Base-by-base conservation (phyloP, 129 eudicot species). In the Dittrichia graveolens region DNA sequence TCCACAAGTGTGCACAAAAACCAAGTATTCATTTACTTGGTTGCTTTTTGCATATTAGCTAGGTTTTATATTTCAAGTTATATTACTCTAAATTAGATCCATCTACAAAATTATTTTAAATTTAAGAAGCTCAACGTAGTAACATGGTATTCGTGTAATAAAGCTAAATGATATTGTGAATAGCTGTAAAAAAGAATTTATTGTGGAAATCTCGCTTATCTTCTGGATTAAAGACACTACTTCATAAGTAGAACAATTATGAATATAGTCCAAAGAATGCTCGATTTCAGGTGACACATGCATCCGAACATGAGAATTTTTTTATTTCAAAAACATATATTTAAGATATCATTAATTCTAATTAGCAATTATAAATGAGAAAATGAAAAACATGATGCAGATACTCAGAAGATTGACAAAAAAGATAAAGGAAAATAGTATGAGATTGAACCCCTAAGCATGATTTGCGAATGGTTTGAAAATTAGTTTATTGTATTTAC, bases 1-100 rank as follows among this genome's bases (percentile, higher is more conserved):
- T 73, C 73, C 79, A 76, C 85, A 87, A 76, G 86, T 84, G 84
- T 75, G 88, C n/a, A n/a, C n/a, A n/a, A n/a, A n/a, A 56, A 60
- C 76, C 34, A 48, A 74, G 80, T 60, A 60, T 61, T 16, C 72
- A 61, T 54, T 75, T 67, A 61, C 73, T 53, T 78, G 67, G 71
- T 71, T 78, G 41, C 57, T 64, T 61, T 41, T 70, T 69, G 59
- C 31, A 39, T 61, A 49, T 55, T 53, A 78, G 54, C 65, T 40
- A 8, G 31, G 67, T 59, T 71, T 79, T 37, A 54, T 16, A 64
- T 64, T 45, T 44, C 73, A 50, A 68, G 37, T 37, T 48, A 15
- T 49, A 50, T 8, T n/a, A n/a, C n/a, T n/a, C n/a, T n/a, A n/a
- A n/a, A n/a, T n/a, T n/a, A n/a, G n/a, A n/a, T n/a, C n/a, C n/a